Evolutionary conservation across 2,329 filamentous ascomycete genomes (phyloP).

Genomic region (Paramyrothecium sp.): DNA sequence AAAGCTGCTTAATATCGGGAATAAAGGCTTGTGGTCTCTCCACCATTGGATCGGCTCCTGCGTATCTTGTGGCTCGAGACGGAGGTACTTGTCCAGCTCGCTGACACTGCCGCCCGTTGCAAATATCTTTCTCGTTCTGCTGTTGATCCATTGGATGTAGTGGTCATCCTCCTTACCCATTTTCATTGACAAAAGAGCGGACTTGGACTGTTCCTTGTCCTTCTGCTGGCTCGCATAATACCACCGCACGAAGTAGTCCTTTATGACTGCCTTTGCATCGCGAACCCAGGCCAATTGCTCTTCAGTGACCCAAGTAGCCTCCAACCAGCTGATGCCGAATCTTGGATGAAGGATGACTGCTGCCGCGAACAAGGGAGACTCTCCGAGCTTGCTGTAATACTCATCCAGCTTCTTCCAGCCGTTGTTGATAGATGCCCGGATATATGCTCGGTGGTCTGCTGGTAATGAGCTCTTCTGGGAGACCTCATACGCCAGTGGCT

Average conservation of each 20-base stretch:
- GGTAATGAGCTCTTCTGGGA: no score
- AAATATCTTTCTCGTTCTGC: not conserved
- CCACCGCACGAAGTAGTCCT: conserved; percentile 6
- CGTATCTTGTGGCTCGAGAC: conserved; percentile 4
- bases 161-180: no score
- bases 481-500: no score
- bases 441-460: not conserved
- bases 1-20: conserved; percentile 6
- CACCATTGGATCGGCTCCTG: conserved; percentile 5
- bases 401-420: conserved; percentile 9
- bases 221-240: no score
- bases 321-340: conserved; percentile 4
- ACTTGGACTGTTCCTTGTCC: no score
- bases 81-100: conserved; percentile 5
- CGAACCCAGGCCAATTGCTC: conserved; percentile 8
- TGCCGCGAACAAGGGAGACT: conserved; percentile 8
- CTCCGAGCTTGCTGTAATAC: conserved; percentile 4
- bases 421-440: conserved; percentile 1
- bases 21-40: conserved; percentile 7
- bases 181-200: no score
- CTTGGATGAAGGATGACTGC: conserved; percentile 6
- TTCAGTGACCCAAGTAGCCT: conserved; percentile 6
- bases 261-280: conserved; percentile 7
- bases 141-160: not conserved
- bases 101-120: not conserved